Percentiles rank a stretch among this genome's conserved stretches.
These are phyloP conservation scores for Tetrapisispora fleetii DNA, from an alignment of 805 yeast species.

Conservation along the genomic window DNA sequence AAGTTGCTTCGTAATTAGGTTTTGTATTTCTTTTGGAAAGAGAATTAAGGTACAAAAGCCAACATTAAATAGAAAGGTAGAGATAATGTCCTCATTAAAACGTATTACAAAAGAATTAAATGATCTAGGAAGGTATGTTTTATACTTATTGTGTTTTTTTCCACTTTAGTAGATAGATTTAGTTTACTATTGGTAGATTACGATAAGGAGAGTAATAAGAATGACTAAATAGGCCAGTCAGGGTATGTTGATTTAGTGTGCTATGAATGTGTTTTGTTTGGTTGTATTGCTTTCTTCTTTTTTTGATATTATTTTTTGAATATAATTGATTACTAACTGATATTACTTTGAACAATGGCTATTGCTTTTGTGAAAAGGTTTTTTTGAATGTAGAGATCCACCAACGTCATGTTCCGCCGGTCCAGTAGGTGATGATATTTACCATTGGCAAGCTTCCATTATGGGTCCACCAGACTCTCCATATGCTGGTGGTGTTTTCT, in stretches of 20 bases:
- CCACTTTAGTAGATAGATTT: not conserved
- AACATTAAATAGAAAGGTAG: not conserved
- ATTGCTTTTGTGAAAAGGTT: not conserved
- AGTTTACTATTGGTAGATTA: too few relatives aligned
- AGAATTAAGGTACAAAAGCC: not conserved
- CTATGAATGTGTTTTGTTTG: too few relatives aligned
- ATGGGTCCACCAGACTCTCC: slow-evolving; percentile 98
- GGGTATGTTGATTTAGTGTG: too few relatives aligned
- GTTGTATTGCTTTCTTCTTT: not conserved
- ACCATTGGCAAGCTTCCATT: slow-evolving; percentile 99
- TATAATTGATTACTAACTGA: not conserved
- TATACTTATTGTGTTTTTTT: slow-evolving; percentile 14
- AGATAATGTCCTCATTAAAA: slow-evolving; percentile 65
- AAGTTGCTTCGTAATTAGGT: too few relatives aligned
- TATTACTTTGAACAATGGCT: not conserved
- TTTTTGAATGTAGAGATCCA: slow-evolving; percentile 65
- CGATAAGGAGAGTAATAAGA: too few relatives aligned
- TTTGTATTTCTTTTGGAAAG: too few relatives aligned
- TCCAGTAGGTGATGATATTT: slow-evolving; percentile 94
- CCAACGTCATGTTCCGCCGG: slow-evolving; percentile 99
- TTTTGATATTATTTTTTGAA: slow-evolving; percentile 8
- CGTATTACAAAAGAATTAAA: slow-evolving; percentile 93
- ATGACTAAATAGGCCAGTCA: too few relatives aligned
- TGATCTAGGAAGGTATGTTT: slow-evolving; percentile 90
- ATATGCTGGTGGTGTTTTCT: slow-evolving; percentile 85